phyloP scores from a whole-genome alignment of 2,329 filamentous ascomycete genomes.

The Cercospora zeae-maydis region DNA sequence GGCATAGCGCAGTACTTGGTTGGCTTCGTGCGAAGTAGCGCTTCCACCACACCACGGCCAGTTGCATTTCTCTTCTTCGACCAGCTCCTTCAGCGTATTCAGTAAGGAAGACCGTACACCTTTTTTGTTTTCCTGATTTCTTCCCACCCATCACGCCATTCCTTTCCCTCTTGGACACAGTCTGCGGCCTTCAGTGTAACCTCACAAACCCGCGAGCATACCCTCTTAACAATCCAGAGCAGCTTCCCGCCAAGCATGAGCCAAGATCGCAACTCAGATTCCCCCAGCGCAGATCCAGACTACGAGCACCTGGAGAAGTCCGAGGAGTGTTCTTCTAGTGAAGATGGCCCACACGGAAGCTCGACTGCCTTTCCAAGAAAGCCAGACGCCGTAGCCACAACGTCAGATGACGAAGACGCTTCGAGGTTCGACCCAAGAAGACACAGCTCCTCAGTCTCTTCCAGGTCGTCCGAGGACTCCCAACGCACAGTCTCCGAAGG shows the following conservation, averaged over 20 bases:
- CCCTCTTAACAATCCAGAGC: not conserved
- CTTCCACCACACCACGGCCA: not conserved
- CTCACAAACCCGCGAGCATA: not conserved
- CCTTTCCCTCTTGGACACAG: not conserved
- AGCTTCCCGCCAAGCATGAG: constrained; percentile 13
- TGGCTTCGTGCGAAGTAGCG: not conserved
- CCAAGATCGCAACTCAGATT: constrained; percentile 17
- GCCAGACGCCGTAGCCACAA: constrained; percentile 16
- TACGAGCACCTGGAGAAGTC: constrained; percentile 17
- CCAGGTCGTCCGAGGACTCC: constrained; percentile 22
- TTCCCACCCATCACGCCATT: not conserved
- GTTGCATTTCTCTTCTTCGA: not conserved
- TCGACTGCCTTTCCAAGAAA: constrained; percentile 16
- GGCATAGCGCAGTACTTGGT: not conserved
- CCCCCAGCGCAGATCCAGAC: constrained; percentile 9
- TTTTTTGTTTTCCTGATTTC: not conserved
- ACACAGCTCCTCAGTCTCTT: constrained; percentile 15
- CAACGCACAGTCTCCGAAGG: constrained; percentile 27
- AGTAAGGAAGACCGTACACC: no score
- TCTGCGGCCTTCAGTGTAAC: not conserved
- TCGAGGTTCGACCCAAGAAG: constrained; percentile 8
- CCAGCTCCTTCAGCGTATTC: no score
- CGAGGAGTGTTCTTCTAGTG: constrained; percentile 13
- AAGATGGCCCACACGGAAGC: constrained; percentile 16
- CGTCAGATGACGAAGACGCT: constrained; percentile 21